Evolutionary conservation across 352 stramenopile genomes (phyloP), one percentile per base, ranked within the genome.

Genomic region (Hyaloperonospora arabidopsidis): DNA sequence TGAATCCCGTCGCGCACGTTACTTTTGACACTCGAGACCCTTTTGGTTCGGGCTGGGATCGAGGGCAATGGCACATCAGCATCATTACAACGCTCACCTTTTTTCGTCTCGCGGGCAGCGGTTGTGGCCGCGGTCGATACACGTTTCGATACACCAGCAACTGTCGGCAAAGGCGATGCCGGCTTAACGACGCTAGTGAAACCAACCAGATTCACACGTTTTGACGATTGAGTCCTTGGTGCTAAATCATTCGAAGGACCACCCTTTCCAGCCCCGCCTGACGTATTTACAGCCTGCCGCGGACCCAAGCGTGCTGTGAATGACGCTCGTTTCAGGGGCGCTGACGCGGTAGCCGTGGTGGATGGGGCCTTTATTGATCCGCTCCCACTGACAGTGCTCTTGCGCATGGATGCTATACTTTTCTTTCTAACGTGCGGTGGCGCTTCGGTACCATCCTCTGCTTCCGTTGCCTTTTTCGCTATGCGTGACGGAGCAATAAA

Each of bases 1-100:
- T 63, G 40, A 12, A 74, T 59, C 4, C 51, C 51, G 45, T 65
- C 55, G 14, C 66, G 55, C 10, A 83, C 70, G 19, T 81, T 86
- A 51, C 68, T 83, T 41, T 79, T 68, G n/a, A 86, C 63, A 28
- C 68, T 76, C 1, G 65, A 61, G 35, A 80, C 81, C 38, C 57
- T 68, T 39, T 72, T 79, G 38, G 64, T 79, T 23, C 63, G 59
- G 17, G 39, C 11, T 5, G 49, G 39, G 49, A 22, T 14, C 17
- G 50, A 51, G 6, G 55, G 25, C 5, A 48, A 12, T 22, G 59
- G 2, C 0, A 40, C 6, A 1, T 25, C 39, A 12, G 46, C 28
- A 14, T 54, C 54, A 4, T 65, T 54, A 7, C 48, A 15, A 19
- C 51, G 34, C 22, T 65, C 65, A 23, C 58, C 28, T 35, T 70